Evolutionary conservation across 495 filamentous ascomycete genomes (phyloP).

Genomic region (Hyaloscypha finlandica): DNA sequence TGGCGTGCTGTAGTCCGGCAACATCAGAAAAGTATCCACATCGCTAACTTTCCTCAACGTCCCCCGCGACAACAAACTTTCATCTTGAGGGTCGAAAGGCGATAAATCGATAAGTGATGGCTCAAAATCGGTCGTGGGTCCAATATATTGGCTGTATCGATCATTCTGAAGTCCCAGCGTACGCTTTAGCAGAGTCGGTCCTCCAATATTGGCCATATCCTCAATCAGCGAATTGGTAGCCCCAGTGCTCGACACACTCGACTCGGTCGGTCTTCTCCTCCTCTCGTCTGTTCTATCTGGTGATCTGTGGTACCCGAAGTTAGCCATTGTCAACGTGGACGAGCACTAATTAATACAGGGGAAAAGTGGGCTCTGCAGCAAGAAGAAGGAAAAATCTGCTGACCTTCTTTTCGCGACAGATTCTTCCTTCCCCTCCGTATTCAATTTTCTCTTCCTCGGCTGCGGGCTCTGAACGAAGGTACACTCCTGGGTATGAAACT

Average conservation of each 20-base stretch:
- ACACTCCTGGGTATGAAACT: conserved; percentile 61
- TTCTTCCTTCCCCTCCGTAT: conserved; percentile 60
- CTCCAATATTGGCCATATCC: conserved; percentile 63
- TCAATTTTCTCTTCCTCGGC: conserved; percentile 73
- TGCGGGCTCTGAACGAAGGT: conserved; percentile 66
- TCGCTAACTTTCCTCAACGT: conserved; percentile 79
- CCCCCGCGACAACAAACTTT: conserved; percentile 65
- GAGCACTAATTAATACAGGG: not conserved
- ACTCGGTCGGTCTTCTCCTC: conserved; percentile 50
- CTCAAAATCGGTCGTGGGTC: conserved; percentile 73
- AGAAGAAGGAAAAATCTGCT: conserved; percentile 36
- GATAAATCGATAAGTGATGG: conserved; percentile 71
- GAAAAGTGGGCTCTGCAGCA: conserved; percentile 33
- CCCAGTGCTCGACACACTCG: conserved; percentile 52
- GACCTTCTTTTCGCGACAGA: conserved; percentile 58
- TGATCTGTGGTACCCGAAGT: conserved; percentile 39
- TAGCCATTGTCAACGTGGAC: conserved; percentile 11
- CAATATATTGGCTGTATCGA: conserved; percentile 65
- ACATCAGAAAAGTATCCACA: conserved; percentile 81
- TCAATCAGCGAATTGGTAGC: conserved; percentile 56
- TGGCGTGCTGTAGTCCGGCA: conserved; percentile 64
- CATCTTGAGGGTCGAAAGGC: conserved; percentile 69
- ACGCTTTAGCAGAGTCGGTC: conserved; percentile 60
- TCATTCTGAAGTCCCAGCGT: conserved; percentile 66
- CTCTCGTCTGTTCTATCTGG: conserved; percentile 56